Evolutionary conservation across 73 alveolate genomes (phyloP).

Genomic region (Paramecium tetraurelia): DNA sequence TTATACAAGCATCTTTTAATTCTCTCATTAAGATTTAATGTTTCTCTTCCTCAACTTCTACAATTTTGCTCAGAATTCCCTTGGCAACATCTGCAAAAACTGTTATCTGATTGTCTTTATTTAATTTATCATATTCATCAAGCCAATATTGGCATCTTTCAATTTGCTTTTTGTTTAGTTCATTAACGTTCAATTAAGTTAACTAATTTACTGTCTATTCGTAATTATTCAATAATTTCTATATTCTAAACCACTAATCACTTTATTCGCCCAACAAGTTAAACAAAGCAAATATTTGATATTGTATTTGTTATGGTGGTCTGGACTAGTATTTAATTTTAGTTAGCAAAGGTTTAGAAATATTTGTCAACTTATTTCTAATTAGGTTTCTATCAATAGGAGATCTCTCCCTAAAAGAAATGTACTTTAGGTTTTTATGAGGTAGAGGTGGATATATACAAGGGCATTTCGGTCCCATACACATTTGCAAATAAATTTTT

Average conservation of each 20-base stretch:
- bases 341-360: not conserved
- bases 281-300: not conserved
- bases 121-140: not conserved
- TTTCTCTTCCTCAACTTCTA: not conserved
- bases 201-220: not conserved
- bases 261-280: not conserved
- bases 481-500: not conserved
- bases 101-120: not conserved
- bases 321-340: not conserved
- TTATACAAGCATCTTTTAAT: not conserved
- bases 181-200: not conserved
- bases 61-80: not conserved
- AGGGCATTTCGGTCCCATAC: conserved; percentile 22
- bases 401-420: not conserved
- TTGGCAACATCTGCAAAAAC: not conserved
- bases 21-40: not conserved
- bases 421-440: not conserved
- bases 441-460: not conserved
- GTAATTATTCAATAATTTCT: not conserved
- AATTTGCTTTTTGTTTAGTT: not conserved
- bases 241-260: not conserved
- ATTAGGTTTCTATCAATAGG: not conserved
- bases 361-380: not conserved
- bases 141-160: not conserved
- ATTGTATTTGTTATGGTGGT: not conserved